These are phyloP conservation scores for Ophiocordyceps polyrhachis-furcata DNA, from an alignment of 2,329 filamentous ascomycete species.

Conservation along the genomic window DNA sequence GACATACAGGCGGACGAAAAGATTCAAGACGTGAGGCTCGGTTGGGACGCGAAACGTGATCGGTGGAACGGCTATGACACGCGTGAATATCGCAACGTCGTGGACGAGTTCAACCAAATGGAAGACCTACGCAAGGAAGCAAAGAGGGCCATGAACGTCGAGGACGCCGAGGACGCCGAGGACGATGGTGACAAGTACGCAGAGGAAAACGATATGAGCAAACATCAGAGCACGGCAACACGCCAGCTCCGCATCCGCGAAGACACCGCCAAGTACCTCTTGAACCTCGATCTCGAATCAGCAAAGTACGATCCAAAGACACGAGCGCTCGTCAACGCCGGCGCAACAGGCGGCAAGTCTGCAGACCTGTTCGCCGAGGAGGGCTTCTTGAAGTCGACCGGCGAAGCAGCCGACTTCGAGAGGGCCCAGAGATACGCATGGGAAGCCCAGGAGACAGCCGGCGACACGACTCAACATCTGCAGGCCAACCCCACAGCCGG, in stretches of 20 bases:
- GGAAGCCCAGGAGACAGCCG: constrained; percentile 76
- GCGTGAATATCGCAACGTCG: constrained; percentile 67
- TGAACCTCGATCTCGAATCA: constrained; percentile 89
- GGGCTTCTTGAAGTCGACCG: constrained; percentile 73
- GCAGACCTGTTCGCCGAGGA: constrained; percentile 79
- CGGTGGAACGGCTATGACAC: constrained; percentile 97
- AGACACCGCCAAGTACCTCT: constrained; percentile 89
- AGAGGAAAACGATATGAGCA: constrained; percentile 91
- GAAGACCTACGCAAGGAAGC: constrained; percentile 51
- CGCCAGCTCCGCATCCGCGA: constrained; percentile 82
- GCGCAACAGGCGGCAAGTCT: constrained; percentile 61
- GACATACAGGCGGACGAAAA: constrained; percentile 88
- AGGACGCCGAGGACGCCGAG: constrained; percentile 31
- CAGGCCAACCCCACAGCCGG: constrained; percentile 95
- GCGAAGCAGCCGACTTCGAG: constrained; percentile 86
- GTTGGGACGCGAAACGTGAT: constrained; percentile 95
- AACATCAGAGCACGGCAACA: constrained; percentile 78
- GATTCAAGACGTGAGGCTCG: constrained; percentile 67
- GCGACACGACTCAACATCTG: constrained; percentile 65
- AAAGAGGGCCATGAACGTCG: constrained; percentile 20
- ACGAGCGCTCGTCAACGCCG: constrained; percentile 70
- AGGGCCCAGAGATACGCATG: constrained; percentile 78
- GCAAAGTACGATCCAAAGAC: constrained; percentile 98
- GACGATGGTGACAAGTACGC: constrained; percentile 61
- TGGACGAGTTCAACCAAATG: constrained; percentile 75